Percentiles rank a stretch among this genome's conserved stretches.
Conservation (phyloP, 257 asterid genomes). For the Eustoma russellianum region DNA sequence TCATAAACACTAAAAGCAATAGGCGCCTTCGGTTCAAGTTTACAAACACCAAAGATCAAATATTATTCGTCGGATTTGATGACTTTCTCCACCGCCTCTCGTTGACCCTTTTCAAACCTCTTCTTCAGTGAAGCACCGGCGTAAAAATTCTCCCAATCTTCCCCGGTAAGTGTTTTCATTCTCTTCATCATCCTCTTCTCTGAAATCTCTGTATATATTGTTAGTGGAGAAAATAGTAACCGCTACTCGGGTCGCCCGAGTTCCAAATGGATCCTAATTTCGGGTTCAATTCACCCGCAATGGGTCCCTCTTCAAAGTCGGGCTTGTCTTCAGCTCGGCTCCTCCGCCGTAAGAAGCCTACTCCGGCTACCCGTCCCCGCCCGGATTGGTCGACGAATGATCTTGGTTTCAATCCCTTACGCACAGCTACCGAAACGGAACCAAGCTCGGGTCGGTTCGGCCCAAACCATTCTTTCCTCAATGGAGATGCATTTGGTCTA, state of each 20-base stretch:
- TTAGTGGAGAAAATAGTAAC: constrained; percentile 1
- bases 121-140: constrained; percentile 17
- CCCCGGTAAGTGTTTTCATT: constrained; percentile 41
- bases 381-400: constrained; percentile 6
- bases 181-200: constrained; percentile 11
- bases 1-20: no score
- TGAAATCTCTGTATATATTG: constrained; percentile 7
- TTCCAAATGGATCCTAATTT: constrained; percentile 53
- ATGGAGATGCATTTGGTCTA: constrained; percentile 15
- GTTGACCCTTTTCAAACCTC: constrained; percentile 26
- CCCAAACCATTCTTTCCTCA: constrained; percentile 20
- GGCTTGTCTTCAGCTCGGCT: constrained; percentile 53
- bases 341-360: constrained; percentile 53
- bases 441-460: constrained; percentile 15
- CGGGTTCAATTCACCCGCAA: constrained; percentile 46
- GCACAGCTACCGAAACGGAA: constrained; percentile 23
- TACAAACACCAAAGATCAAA: no score
- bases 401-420: constrained; percentile 24
- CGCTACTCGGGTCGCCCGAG: no score
- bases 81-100: constrained; percentile 52
- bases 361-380: constrained; percentile 32
- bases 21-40: no score
- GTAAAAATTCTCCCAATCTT: constrained; percentile 7
- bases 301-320: constrained; percentile 31
- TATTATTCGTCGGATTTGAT: constrained; percentile 32